Evolutionary conservation across 768 basidiomycete species (phyloP), one percentile per base, ranked within the genome.

Genomic region (Pulveroboletus sp.): DNA sequence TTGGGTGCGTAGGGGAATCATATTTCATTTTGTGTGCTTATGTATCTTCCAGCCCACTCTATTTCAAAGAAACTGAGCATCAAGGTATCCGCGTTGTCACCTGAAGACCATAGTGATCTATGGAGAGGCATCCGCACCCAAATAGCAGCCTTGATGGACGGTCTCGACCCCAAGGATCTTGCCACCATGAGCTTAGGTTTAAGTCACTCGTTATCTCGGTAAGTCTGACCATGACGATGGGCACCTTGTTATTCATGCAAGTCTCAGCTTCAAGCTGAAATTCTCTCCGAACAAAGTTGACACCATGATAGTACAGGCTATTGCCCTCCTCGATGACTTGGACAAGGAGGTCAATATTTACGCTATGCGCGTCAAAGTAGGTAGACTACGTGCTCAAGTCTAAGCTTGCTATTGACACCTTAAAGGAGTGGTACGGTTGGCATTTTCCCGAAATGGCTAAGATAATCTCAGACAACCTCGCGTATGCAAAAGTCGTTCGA

Each of bases 291-390:
- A 98, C 75, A 98, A 98, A 73, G 94, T 99, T 41, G 96, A 99
- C 66, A 97, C 94, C 8, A 99, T 99, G 96, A 89, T 99, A 51
- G 89, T 98, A 15, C 96, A 99, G 72, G 96, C 96, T 7, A 97
- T 99, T 63, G 95, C 94, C 7, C 78, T 99, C 26, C 80, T 99
- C 47, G 96, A 99, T 62, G 96, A 99, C 66, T 77, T 99, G 21
- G 96, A 99, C 85, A 99, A 99, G 73, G 96, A 98, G 73, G 89
- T 98, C 67, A 99, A 99, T 74, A 96, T 98, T 46, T 99, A 99
- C 66, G 82, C 94, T 12, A 99, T 99, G 96, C 83, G 96, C 63
- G 92, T 95, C 40, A 99, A 99, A 81, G 94, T 94, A 50, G 31
- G 77, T 49, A 41, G 14, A 38, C n/a, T 39, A 2, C 24, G 24